These are phyloP conservation scores for Madurella fahalii DNA, from an alignment of 2,329 filamentous ascomycete species.

Conservation along the genomic window DNA sequence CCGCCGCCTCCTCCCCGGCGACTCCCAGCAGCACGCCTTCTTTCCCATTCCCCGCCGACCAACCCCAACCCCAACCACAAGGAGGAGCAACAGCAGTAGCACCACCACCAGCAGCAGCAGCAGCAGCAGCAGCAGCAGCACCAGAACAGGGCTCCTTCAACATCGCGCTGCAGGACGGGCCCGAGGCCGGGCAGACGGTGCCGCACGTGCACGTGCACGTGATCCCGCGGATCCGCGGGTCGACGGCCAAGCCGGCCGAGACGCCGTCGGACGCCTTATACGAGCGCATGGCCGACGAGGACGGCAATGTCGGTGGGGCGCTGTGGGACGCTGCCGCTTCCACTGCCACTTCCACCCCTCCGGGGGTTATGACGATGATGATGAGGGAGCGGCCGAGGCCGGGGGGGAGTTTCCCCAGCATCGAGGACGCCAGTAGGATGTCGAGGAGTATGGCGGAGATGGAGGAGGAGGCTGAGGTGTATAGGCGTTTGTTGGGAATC, in stretches of 20 bases:
- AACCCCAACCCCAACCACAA: neutral
- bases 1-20: conserved; percentile 9
- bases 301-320: conserved; percentile 74
- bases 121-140: conserved; percentile 14
- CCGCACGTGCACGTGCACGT: conserved; percentile 91
- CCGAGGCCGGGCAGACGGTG: conserved; percentile 88
- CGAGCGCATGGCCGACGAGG: conserved; percentile 74
- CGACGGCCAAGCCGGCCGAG: conserved; percentile 39
- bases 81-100: no score
- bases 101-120: conserved; percentile 41
- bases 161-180: conserved; percentile 90
- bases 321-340: conserved; percentile 48
- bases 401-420: conserved; percentile 58
- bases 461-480: conserved; percentile 68
- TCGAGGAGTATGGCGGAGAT: conserved; percentile 71
- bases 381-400: conserved; percentile 41
- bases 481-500: conserved; percentile 49
- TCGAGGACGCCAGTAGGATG: conserved; percentile 67
- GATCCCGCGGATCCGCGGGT: conserved; percentile 65
- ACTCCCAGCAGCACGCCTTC: conserved; percentile 3
- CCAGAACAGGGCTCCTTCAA: conserved; percentile 67
- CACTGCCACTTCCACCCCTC: no score
- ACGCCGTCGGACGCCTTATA: conserved; percentile 71
- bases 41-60: neutral
- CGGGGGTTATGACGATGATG: neutral